Conservation (phyloP, 2,329 filamentous ascomycete genomes). For the Xylaria sp. region DNA sequence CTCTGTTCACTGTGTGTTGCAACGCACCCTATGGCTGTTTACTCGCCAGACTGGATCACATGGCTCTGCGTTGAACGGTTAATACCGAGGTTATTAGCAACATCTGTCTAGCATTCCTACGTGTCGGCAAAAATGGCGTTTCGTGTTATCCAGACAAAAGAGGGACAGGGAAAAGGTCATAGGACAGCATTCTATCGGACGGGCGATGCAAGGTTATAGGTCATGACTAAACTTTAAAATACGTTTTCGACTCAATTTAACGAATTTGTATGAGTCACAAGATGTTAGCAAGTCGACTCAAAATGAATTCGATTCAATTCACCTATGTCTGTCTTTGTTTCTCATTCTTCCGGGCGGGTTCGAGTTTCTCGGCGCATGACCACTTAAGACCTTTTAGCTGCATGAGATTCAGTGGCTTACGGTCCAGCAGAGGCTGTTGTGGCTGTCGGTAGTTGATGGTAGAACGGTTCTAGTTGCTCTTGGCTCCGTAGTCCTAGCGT, state of each 20-base stretch:
- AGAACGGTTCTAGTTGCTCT: constrained; percentile 13
- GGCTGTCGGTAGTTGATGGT: not conserved
- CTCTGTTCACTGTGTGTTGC: not conserved
- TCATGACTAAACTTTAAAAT: not conserved
- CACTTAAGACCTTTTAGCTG: not conserved
- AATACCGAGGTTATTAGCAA: not conserved
- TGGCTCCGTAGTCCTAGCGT: not conserved
- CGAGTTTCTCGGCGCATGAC: not conserved
- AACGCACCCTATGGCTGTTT: not conserved
- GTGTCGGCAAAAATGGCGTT: constrained; percentile 15
- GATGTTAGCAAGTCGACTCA: not conserved
- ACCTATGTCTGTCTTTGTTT: not conserved
- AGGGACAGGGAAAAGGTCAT: not conserved
- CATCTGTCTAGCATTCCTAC: not conserved
- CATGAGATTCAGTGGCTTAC: not conserved
- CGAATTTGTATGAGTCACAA: not conserved
- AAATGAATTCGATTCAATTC: not conserved
- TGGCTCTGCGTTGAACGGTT: not conserved
- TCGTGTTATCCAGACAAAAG: constrained; percentile 2
- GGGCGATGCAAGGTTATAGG: not conserved
- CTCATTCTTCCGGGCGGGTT: not conserved
- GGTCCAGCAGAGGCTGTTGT: not conserved
- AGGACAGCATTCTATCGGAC: constrained; percentile 6
- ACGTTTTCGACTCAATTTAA: constrained; percentile 1
- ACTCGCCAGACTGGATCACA: not conserved